phyloP scores from a whole-genome alignment of 2,329 filamentous ascomycete species.

The Cercospora sojina region DNA sequence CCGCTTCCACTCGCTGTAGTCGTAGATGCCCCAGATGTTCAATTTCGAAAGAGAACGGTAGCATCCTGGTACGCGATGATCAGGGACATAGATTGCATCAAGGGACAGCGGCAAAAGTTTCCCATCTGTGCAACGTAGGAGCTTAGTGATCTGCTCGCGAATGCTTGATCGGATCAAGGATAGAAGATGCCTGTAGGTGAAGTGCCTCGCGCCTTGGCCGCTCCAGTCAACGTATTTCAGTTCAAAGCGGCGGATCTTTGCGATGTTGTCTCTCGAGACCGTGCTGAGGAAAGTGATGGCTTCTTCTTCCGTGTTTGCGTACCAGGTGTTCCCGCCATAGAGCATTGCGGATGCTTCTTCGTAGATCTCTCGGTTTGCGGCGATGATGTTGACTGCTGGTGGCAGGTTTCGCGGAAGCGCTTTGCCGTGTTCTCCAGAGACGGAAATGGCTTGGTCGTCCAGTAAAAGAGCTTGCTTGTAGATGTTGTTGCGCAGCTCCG shows the following conservation, averaged over 20 bases:
- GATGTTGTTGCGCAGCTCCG: neutral
- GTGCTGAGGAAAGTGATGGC: neutral
- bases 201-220: neutral
- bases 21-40: neutral
- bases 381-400: neutral
- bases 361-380: constrained; percentile 3
- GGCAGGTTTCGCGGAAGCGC: constrained; percentile 3
- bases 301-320: neutral
- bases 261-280: neutral
- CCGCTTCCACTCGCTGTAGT: neutral
- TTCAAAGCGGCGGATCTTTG: neutral
- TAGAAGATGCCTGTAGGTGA: neutral
- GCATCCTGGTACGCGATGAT: neutral
- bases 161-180: neutral
- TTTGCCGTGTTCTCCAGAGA: neutral
- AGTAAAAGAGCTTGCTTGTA: constrained; percentile 6
- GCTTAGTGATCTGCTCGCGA: neutral
- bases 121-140: neutral
- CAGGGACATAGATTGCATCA: neutral
- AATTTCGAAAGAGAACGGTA: neutral
- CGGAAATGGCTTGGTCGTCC: neutral
- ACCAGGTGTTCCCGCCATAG: constrained; percentile 3
- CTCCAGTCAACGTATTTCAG: neutral
- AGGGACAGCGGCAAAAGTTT: neutral
- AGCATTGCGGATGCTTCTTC: neutral